Evolutionary conservation across 495 filamentous ascomycete genomes (phyloP).

Genomic region (Xylaria scruposa): DNA sequence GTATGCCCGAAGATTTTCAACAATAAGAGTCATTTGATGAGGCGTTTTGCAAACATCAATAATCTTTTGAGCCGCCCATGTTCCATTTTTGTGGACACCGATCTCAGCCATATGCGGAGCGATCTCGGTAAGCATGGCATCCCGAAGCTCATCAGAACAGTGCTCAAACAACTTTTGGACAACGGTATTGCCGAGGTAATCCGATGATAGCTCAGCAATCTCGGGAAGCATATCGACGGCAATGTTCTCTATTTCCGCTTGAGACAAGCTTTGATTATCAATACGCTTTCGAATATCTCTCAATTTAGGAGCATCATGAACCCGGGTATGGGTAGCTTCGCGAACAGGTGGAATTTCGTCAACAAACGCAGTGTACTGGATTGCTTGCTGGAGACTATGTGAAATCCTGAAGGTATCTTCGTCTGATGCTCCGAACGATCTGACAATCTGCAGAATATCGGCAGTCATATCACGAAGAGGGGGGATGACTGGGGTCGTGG

Average conservation of each 20-base stretch:
- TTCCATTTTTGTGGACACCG: conserved; percentile 98
- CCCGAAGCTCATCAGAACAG: conserved; percentile 87
- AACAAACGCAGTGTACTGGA: conserved; percentile 72
- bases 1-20: conserved; percentile 82
- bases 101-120: conserved; percentile 93
- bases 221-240: conserved; percentile 93
- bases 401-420: conserved; percentile 78
- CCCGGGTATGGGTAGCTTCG: conserved; percentile 86
- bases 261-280: conserved; percentile 87
- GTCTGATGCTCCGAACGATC: conserved; percentile 85
- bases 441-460: conserved; percentile 86
- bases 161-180: conserved; percentile 98
- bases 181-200: conserved; percentile 98
- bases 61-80: conserved; percentile 99
- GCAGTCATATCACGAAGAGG: conserved; percentile 74
- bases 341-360: conserved; percentile 88
- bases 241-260: conserved; percentile 88
- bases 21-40: conserved; percentile 82
- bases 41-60: conserved; percentile 92
- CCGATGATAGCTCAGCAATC: conserved; percentile 90
- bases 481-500: conserved; percentile 68
- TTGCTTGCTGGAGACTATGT: conserved; percentile 73
- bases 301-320: conserved; percentile 94
- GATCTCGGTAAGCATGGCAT: conserved; percentile 89
- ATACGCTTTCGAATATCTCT: conserved; percentile 97